phyloP scores from a whole-genome alignment of 352 stramenopile genomes.

The Phytopythium delawarense region DNA sequence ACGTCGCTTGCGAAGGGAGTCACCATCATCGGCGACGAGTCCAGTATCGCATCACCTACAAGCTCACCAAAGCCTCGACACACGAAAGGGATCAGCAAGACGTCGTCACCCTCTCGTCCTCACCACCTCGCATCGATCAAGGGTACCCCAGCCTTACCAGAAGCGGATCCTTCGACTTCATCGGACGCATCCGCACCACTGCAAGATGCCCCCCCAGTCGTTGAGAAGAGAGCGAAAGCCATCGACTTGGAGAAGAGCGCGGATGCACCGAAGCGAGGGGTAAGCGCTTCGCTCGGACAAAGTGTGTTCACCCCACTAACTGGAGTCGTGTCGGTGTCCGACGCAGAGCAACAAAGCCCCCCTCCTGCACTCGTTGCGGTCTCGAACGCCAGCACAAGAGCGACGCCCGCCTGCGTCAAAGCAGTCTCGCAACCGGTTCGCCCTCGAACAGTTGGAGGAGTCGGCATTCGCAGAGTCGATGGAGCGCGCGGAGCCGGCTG shows the following conservation, averaged over 20 bases:
- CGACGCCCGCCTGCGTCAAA: conserved; percentile 5
- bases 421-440: conserved; percentile 1
- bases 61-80: background rate
- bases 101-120: background rate
- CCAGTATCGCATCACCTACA: background rate
- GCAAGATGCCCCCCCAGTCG: background rate
- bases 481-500: background rate
- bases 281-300: background rate
- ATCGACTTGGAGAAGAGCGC: background rate
- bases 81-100: background rate
- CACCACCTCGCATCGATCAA: background rate
- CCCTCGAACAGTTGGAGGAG: conserved; percentile 2
- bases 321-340: background rate
- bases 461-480: background rate
- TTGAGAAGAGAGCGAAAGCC: background rate
- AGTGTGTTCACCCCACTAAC: background rate
- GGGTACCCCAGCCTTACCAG: background rate
- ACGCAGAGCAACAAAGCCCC: background rate
- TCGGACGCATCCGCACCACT: background rate
- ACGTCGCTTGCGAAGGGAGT: conserved; percentile 46
- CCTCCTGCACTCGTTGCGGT: conserved; percentile 4
- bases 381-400: conserved; percentile 16
- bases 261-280: background rate
- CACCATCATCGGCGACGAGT: conserved; percentile 18
- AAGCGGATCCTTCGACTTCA: background rate